Base-by-base conservation (phyloP, 371 early-diverging fungal species). In the Lichtheimia ramosa region DNA sequence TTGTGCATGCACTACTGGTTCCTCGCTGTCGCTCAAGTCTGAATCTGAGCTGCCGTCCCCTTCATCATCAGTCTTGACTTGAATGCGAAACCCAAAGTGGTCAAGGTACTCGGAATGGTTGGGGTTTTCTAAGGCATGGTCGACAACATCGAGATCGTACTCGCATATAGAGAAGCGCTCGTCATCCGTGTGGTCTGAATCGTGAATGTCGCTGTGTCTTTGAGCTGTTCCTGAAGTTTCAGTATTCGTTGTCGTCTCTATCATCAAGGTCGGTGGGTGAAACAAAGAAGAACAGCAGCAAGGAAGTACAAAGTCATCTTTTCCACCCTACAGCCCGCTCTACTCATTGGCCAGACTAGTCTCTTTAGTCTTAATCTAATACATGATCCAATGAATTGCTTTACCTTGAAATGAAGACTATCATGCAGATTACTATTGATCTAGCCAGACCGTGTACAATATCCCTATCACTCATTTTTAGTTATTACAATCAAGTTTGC, bases 11-110 rank as follows among this genome's bases (percentile, higher is more conserved):
- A 48, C 50, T 14, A 20, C 25, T 50, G 27, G 48, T 1, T 54
- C 23, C 8, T 58, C 48, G 27, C n/a, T 14, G 14, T 54, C 61
- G 21, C 34, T 13, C 34, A 48, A 8, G n/a, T 61, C 63, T 8
- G 71, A 71, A 24, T 68, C 74, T 15, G 67, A 68, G 48, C 64
- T 68, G 15, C 62, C 63, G 15, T 60, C 58, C 8, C 48, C 55
- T 43, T 78, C 79, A 58, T 78, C 75, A 57, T 78, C 79, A 18
- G 79, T 73, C 54, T 66, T 67, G 3, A 77, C 77, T 48, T 77
- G 70, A 41, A 77, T 71, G 8, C 51, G 67, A 34, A 77, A 77
- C 1, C 77, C 77, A 65, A 77, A 77, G 56, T 77, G 77, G 58
- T 77, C 77, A 21, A 62, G 55, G 20, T 61, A 77, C 48, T 77